Evolutionary conservation across 306 rosid genomes (phyloP).

Genomic region (Castanea sativa): DNA sequence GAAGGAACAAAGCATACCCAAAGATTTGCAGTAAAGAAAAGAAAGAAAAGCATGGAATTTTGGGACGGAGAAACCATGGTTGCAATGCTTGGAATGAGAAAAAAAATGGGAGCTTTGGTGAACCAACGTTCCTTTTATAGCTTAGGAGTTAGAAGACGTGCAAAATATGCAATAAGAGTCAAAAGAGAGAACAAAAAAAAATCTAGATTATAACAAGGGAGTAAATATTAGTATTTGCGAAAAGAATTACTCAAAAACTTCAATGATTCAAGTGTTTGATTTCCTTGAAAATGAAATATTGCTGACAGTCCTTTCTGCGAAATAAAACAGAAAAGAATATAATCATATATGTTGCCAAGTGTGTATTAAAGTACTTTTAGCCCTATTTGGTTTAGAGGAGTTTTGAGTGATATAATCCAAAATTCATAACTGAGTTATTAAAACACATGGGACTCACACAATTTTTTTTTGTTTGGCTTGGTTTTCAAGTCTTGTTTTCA

Average conservation of each 20-base stretch:
- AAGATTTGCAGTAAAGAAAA: background rate
- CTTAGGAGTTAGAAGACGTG: background rate
- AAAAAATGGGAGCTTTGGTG: background rate
- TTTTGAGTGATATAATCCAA: too few species aligned
- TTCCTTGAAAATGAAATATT: background rate
- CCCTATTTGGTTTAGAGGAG: too few species aligned
- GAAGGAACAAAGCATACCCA: slow-evolving; percentile 13
- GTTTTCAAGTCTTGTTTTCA: too few species aligned
- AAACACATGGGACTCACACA: too few species aligned
- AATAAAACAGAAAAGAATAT: too few species aligned
- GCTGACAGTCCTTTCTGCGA: background rate
- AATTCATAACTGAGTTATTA: too few species aligned
- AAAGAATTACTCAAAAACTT: too few species aligned
- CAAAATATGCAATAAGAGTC: background rate
- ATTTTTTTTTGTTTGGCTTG: too few species aligned
- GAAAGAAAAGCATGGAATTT: background rate
- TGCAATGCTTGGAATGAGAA: background rate
- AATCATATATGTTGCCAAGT: too few species aligned
- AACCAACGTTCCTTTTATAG: background rate
- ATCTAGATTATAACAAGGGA: background rate
- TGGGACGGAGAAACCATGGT: background rate
- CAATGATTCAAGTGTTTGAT: background rate
- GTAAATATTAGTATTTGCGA: too few species aligned
- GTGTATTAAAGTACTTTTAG: too few species aligned
- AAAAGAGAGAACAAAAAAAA: background rate